Conservation (phyloP, 2,329 filamentous ascomycete genomes). For the Colletotrichum sp. region DNA sequence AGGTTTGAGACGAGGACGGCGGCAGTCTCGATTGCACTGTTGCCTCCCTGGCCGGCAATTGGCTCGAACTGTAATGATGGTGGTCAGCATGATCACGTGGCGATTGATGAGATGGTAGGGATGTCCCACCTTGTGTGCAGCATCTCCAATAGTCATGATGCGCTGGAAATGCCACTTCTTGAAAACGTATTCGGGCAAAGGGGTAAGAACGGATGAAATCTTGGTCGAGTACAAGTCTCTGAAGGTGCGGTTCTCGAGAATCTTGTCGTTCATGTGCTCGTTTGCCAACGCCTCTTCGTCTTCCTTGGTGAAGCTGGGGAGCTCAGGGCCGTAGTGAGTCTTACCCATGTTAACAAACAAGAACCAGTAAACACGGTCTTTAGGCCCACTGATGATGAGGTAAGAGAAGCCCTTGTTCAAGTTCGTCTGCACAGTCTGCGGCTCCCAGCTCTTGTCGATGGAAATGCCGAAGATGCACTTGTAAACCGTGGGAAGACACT, state of each 20-base stretch:
- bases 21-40: constrained; percentile 29
- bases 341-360: constrained; percentile 27
- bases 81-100: background rate
- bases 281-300: constrained; percentile 33
- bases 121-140: constrained; percentile 34
- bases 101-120: background rate
- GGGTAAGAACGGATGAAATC: constrained; percentile 32
- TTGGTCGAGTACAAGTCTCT: constrained; percentile 32
- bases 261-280: constrained; percentile 23
- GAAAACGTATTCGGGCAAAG: constrained; percentile 36
- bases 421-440: constrained; percentile 21
- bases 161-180: constrained; percentile 37
- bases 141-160: constrained; percentile 35
- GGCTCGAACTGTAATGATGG: constrained; percentile 25
- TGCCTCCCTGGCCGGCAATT: constrained; percentile 30
- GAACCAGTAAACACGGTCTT: constrained; percentile 39
- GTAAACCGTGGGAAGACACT: constrained; percentile 26
- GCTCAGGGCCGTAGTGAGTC: background rate
- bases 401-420: constrained; percentile 28
- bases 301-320: constrained; percentile 35
- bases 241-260: constrained; percentile 31
- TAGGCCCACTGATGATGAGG: constrained; percentile 33
- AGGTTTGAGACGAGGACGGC: constrained; percentile 28
- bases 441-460: constrained; percentile 26
- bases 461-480: constrained; percentile 44